Conservation (phyloP, 2,329 filamentous ascomycete genomes). For the Xylariaceae sp. region DNA sequence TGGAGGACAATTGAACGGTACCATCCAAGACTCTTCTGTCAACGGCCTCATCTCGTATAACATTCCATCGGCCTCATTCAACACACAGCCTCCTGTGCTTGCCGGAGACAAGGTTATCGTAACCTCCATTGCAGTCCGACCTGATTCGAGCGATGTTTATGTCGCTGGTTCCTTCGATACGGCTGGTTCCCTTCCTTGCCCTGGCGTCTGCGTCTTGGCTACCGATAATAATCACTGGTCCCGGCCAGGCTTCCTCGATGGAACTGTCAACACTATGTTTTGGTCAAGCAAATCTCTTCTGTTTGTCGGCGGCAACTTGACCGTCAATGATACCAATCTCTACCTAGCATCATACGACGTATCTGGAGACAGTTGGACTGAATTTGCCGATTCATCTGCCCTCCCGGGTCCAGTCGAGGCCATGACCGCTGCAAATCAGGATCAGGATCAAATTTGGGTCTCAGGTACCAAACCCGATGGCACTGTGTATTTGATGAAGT, state of each 20-base stretch:
- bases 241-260: constrained; percentile 68
- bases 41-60: constrained; percentile 79
- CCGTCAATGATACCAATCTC: constrained; percentile 58
- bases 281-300: constrained; percentile 73
- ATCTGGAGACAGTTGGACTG: constrained; percentile 62
- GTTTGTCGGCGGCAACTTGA: constrained; percentile 74
- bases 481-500: constrained; percentile 76
- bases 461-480: constrained; percentile 62
- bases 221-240: constrained; percentile 71
- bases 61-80: constrained; percentile 60
- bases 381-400: constrained; percentile 55
- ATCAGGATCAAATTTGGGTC: constrained; percentile 75
- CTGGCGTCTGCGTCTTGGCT: constrained; percentile 76
- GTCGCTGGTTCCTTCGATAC: constrained; percentile 81
- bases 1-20: constrained; percentile 75
- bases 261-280: constrained; percentile 65
- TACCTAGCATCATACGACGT: constrained; percentile 72
- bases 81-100: constrained; percentile 71
- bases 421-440: constrained; percentile 68
- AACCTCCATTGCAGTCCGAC: constrained; percentile 69
- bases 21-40: constrained; percentile 57
- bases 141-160: constrained; percentile 69
- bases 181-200: constrained; percentile 79
- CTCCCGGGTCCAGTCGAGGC: constrained; percentile 79
- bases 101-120: constrained; percentile 68